phyloP scores from a whole-genome alignment of 345 rosid genomes.

The Excoecaria cochinchinensis region DNA sequence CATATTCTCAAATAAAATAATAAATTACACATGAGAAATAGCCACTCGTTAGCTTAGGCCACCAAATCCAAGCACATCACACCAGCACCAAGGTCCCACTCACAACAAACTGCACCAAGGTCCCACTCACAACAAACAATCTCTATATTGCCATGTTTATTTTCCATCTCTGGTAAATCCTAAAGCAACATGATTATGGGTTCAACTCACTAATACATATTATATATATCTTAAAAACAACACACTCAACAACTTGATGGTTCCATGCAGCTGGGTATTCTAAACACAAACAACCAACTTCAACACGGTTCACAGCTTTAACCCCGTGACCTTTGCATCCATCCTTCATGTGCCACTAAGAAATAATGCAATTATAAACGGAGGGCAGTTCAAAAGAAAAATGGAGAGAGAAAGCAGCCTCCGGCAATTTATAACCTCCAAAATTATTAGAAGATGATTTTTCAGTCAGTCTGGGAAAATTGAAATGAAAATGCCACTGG shows the following conservation, averaged over 20 bases:
- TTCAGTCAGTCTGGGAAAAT: constrained; percentile 19
- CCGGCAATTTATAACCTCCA: constrained; percentile 21
- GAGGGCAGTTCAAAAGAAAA: background rate
- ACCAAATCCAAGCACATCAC: background rate
- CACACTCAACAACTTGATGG: too few species aligned
- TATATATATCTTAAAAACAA: too few species aligned
- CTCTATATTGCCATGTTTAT: background rate
- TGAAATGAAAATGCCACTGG: constrained; percentile 12
- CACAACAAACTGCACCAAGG: background rate
- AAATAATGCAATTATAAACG: too few species aligned
- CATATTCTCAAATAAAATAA: too few species aligned
- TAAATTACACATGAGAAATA: too few species aligned
- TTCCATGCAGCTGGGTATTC: too few species aligned
- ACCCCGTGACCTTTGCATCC: background rate
- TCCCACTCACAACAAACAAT: background rate
- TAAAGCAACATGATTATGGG: too few species aligned
- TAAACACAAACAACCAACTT: too few species aligned
- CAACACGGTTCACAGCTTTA: background rate
- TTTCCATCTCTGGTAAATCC: background rate
- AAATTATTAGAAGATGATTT: constrained; percentile 29
- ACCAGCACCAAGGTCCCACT: background rate
- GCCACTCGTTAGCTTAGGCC: background rate
- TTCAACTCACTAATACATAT: too few species aligned
- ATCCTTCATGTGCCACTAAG: background rate
- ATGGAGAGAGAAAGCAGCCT: background rate